Evolutionary conservation across 1,139 yeast genomes (phyloP).

Genomic region (Kodamaea ohmeri): DNA sequence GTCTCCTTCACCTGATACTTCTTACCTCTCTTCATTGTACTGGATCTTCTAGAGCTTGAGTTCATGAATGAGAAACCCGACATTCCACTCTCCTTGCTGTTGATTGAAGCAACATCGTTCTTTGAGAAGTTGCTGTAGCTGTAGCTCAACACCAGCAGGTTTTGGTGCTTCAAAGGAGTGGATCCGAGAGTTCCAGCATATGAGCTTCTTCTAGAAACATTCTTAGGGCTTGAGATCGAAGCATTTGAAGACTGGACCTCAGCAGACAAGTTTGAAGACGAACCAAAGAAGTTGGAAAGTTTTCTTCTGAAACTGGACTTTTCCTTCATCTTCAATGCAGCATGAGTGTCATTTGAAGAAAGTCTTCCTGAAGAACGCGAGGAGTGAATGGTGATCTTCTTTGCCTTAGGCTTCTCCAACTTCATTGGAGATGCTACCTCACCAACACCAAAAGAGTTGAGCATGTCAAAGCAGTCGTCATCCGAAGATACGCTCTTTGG

Average conservation of each 20-base stretch:
- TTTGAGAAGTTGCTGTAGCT: slow-evolving; percentile 6
- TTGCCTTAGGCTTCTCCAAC: slow-evolving; percentile 3
- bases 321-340: slow-evolving; percentile 17
- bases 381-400: slow-evolving; percentile 5
- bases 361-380: slow-evolving; percentile 7
- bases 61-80: slow-evolving; percentile 34
- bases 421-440: slow-evolving; percentile 1
- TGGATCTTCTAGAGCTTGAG: not conserved
- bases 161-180: not conserved
- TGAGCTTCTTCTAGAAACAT: slow-evolving; percentile 1
- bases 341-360: slow-evolving; percentile 13
- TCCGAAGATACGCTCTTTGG: slow-evolving; percentile 6
- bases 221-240: not conserved
- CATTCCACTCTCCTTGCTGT: slow-evolving; percentile 11
- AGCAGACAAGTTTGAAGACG: slow-evolving; percentile 2
- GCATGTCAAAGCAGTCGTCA: slow-evolving; percentile 11
- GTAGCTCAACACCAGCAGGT: slow-evolving; percentile 4
- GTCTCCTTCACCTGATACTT: slow-evolving; percentile 21
- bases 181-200: not conserved
- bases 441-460: slow-evolving; percentile 7
- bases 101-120: slow-evolving; percentile 31
- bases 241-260: not conserved
- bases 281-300: slow-evolving; percentile 26
- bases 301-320: slow-evolving; percentile 29
- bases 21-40: slow-evolving; percentile 6